Base-by-base conservation (phyloP, 2,329 filamentous ascomycete genomes). In the Phialophora tarda region DNA sequence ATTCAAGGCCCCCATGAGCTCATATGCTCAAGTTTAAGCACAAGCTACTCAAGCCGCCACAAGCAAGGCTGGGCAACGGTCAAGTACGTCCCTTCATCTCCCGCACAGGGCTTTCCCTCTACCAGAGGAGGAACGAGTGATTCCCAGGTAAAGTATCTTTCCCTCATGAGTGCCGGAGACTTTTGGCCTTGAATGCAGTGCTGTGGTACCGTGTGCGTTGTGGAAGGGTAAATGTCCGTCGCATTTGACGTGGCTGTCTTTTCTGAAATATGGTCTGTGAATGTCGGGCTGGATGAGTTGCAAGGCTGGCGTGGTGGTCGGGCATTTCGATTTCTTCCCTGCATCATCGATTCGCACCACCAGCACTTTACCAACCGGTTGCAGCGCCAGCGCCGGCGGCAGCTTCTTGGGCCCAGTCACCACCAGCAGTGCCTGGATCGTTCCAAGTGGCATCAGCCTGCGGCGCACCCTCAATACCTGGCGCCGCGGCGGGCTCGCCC, bases 51-150 rank as follows among this genome's bases (percentile, higher is more conserved):
- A 4, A 51, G 23, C 48, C 17, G 48, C 48, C 21, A 51, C 48
- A 51, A 23, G 48, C 21, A 65, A 67, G 65, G 56, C 67, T 67
- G 90, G 89, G 89, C 86, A 89, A 93, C 92, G 89, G 84, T 94
- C 79, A 96, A 94, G 92, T 92, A 87, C 87, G 90, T 83, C 89
- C 86, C 85, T 86, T 87, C 74, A 76, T 78, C 78, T 85, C 86
- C 84, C 88, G 85, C 88, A 95, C 93, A 97, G 93, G 94, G 94
- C 94, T 93, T 97, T 98, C 94, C 93, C 93, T 92, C 89, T 79
- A 69, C 73, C 73, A 17, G 38, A 69, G 68, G 75, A 73, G 76
- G 73, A 78, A 72, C 74, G 75, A 74, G 74, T 80, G 78, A 78
- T 79, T 81, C 78, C 78, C 59, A 47, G 78, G 76, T 80, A 79